phyloP scores from a whole-genome alignment of 306 rosid species.

The Purshia tridentata region DNA sequence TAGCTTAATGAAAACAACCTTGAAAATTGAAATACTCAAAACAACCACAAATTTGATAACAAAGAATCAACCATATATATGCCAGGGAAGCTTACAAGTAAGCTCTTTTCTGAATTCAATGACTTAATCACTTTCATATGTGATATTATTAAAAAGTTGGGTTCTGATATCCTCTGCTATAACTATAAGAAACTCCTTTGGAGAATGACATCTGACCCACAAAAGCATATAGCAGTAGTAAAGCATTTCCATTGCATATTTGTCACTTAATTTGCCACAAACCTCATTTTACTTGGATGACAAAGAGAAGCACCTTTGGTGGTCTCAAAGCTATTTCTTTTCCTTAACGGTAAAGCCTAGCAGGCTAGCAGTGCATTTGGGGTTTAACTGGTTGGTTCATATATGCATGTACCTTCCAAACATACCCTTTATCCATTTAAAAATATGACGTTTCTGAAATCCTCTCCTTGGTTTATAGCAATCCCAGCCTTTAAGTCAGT shows the following conservation, averaged over 20 bases:
- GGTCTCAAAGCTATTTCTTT: conserved; percentile 24
- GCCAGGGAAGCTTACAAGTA: conserved; percentile 4
- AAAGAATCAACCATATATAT: not conserved
- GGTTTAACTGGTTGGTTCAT: conserved; percentile 27
- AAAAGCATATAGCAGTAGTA: conserved; percentile 13
- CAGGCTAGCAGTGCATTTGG: conserved; percentile 18
- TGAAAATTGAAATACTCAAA: not conserved
- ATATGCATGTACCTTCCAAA: conserved; percentile 15
- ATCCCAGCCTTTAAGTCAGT: conserved; percentile 72
- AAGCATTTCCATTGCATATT: conserved; percentile 8
- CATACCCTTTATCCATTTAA: conserved; percentile 1
- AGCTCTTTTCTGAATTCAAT: not conserved
- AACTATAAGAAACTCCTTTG: not conserved
- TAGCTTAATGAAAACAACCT: conserved; percentile 10
- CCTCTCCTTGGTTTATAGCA: conserved; percentile 32
- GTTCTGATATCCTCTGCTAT: not conserved
- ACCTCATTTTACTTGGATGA: not conserved
- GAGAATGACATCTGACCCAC: conserved; percentile 39
- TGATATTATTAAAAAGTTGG: not conserved
- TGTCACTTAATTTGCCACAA: not conserved
- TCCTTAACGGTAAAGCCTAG: conserved; percentile 47
- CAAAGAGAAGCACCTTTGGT: not conserved
- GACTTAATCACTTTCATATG: not conserved
- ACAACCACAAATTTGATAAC: not conserved
- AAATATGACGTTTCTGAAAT: conserved; percentile 16